Conservation (phyloP, 192 early-diverging fungal genomes). For the Paraglomus occultum region DNA sequence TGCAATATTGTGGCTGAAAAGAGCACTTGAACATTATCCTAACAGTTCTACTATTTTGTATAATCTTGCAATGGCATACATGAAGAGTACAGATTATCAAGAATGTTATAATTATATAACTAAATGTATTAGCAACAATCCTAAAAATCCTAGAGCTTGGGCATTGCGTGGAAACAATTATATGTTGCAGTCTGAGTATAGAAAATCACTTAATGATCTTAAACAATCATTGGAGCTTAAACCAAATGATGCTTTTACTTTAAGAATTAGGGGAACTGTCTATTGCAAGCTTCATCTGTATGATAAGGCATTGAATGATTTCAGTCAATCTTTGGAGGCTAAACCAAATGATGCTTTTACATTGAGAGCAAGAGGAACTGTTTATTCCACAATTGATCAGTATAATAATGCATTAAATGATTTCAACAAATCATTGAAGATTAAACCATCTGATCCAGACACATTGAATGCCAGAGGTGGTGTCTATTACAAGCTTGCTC, state of each 20-base stretch:
- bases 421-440: background rate
- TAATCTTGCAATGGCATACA: slow-evolving; percentile 1
- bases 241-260: slow-evolving; percentile 6
- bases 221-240: background rate
- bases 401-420: slow-evolving; percentile 6
- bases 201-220: background rate
- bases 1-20: slow-evolving; percentile 11
- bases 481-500: too few species aligned
- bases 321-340: slow-evolving; percentile 2
- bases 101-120: background rate
- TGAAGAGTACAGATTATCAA: background rate
- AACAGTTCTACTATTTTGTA: background rate
- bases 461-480: too few species aligned
- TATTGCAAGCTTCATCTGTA: background rate
- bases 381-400: background rate
- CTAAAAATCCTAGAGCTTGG: background rate
- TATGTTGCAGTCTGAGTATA: background rate
- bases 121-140: background rate
- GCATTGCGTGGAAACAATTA: background rate
- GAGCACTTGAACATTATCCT: background rate
- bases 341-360: background rate
- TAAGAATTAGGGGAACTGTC: background rate
- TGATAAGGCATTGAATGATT: slow-evolving; percentile 4
- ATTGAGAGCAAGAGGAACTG: background rate
- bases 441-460: background rate